Evolutionary conservation across 176 grass and related monocot genomes (phyloP).

Genomic region (Thalia dealbata): DNA sequence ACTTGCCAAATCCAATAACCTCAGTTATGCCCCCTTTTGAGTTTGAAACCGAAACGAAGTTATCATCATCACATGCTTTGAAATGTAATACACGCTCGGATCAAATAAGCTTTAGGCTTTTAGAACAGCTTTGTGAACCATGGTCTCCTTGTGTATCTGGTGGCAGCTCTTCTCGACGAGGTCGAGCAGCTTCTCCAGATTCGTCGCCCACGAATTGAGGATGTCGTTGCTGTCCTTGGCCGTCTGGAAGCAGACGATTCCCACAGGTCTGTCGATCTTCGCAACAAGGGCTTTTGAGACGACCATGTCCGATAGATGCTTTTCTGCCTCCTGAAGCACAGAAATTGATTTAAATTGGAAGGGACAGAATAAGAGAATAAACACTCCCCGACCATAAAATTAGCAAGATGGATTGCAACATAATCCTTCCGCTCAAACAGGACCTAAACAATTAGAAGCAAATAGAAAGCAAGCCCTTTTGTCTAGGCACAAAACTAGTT

Average conservation of each 20-base stretch:
- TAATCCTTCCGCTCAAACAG: no score
- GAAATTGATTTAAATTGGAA: no score
- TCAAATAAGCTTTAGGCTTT: constrained; percentile 29
- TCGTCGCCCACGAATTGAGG: constrained; percentile 69
- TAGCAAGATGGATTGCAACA: no score
- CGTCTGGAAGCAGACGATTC: constrained; percentile 55
- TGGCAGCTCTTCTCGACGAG: constrained; percentile 94
- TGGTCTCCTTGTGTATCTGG: constrained; percentile 95
- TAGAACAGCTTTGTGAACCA: constrained; percentile 82
- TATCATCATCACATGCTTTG: background rate
- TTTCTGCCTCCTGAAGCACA: constrained; percentile 58
- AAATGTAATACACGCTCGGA: background rate
- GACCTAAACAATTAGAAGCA: no score
- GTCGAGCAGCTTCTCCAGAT: constrained; percentile 89
- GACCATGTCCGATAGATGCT: constrained; percentile 96
- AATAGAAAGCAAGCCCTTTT: no score
- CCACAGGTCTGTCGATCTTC: constrained; percentile 76
- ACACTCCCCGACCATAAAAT: no score
- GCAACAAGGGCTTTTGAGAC: constrained; percentile 72
- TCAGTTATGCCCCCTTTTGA: background rate
- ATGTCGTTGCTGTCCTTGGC: constrained; percentile 57
- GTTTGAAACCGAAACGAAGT: background rate
- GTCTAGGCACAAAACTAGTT: background rate
- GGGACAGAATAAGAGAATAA: no score
- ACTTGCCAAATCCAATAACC: background rate